Evolutionary conservation across 2,329 filamentous ascomycete species (phyloP), one percentile per base, ranked within the genome.

Genomic region (Venturiaceae sp.): DNA sequence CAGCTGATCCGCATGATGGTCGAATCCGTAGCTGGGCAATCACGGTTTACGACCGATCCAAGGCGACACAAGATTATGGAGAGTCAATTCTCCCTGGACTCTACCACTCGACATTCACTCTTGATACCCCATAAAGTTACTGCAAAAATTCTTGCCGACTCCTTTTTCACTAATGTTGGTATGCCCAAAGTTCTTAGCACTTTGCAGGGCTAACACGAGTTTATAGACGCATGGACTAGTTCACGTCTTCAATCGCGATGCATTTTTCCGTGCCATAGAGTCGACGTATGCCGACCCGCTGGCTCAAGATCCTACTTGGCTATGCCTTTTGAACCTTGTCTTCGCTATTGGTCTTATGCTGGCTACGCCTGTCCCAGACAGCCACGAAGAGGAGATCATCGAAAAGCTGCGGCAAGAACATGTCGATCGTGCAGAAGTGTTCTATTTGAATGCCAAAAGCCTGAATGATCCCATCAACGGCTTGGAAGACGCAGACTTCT

Each of bases 291-390:
- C 71, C 7, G 77, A 82, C 61, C 80, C 81, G 0, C 71, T 82
- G 0, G 71, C 71, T 6, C 73, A 77, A 0, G 74, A 78, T 19
- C 74, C 77, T 6, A 74, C 78, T 0, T 79, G 79, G 63, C 70
- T 85, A 7, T 86, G 84, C 64, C 71, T 84, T 8, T 66, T 88
- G 16, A 82, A 84, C 63, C 72, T 87, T 5, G 79, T 83, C 0
- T 79, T 87, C 52, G 81, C 85, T 1, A 81, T 86, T 55, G 85
- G 85, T 1, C 72, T 86, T 21, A 77, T 80, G 3, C 74, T 85
- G 66, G 80, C 82, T 1, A 77, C 77, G 19, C 80, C 82, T 3
- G 64, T 68, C n/a, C 72, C 73, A 1, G 78, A 76, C 2, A 81
- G 73, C 34, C 66, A 67, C 0, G 81, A 84, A 58, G 76, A 77